Base-by-base conservation (phyloP, 805 yeast species). In the Metschnikowia hibisci region DNA sequence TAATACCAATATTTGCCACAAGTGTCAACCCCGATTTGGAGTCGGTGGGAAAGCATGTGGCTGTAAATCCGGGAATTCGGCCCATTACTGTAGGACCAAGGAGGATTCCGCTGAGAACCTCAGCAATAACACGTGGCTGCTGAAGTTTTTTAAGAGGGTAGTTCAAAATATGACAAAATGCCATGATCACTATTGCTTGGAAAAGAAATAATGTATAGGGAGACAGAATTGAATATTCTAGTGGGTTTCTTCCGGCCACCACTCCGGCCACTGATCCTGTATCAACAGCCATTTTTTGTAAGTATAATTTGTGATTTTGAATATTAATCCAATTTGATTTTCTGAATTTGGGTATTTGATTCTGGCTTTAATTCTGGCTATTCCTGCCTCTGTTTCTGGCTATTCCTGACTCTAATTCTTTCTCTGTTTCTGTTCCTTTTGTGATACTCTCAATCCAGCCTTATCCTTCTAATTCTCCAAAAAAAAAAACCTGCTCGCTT, bases 91-190 rank as follows among this genome's bases (percentile, higher is more conserved):
- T 70, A 1, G 91, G 91, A 0, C 93, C 91, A 39, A 86, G 62
- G 1, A 86, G 55, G 38, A 86, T 81, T 23, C 95, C 95, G 0
- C 88, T 72, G 8, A 86, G 69, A 38, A 86, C 93, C 55, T 86
- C 95, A 6, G 90, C 87, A 46, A 86, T 85, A 33, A 86, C 95
- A 45, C 81, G 70, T 0, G 95, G 95, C 58, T 86, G 93, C 51
- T 78, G 80, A 33, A 86, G 58, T 48, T 62, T 74, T 9, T 79
- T 69, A 12, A 86, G 62, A 0, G 89, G 87, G 31, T 69, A 66
- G 56, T 84, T 81, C 7, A 86, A 51, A 9, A 81, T 29, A 44
- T 81, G 83, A 43, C 89, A 80, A 18, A 82, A 54, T 1, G 72
- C 52, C 34, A 84, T 68, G 54, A 86, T 81, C 46, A 82, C 66